Evolutionary conservation across 2,329 filamentous ascomycete genomes (phyloP).

Genomic region (Fusarium irregulare): DNA sequence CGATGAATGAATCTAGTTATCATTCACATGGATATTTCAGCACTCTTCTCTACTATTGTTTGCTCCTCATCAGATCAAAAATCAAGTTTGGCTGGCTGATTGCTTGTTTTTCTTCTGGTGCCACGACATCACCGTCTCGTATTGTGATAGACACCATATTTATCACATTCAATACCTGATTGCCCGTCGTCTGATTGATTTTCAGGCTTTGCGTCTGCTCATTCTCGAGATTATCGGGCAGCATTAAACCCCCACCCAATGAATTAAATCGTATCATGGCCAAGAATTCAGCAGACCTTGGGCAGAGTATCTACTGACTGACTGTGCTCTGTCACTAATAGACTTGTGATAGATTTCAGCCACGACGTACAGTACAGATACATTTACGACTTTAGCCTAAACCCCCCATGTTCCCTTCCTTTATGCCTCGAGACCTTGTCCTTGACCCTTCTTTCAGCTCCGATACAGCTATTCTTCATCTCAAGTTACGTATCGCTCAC

Average conservation of each 20-base stretch:
- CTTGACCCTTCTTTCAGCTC: slow-evolving; percentile 1
- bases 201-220: slow-evolving; percentile 24
- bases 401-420: slow-evolving; percentile 3
- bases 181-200: slow-evolving; percentile 23
- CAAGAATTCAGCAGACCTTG: slow-evolving; percentile 8
- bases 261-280: slow-evolving; percentile 8
- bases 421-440: slow-evolving; percentile 7
- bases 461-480: neutral
- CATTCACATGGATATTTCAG: neutral
- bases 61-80: slow-evolving; percentile 37
- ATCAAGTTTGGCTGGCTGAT: slow-evolving; percentile 26
- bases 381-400: slow-evolving; percentile 20
- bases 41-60: neutral
- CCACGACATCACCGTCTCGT: slow-evolving; percentile 42
- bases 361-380: slow-evolving; percentile 19
- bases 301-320: neutral
- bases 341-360: slow-evolving; percentile 44
- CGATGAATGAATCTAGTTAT: neutral
- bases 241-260: slow-evolving; percentile 8
- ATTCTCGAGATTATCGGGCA: slow-evolving; percentile 31
- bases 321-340: slow-evolving; percentile 13
- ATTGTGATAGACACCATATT: slow-evolving; percentile 31
- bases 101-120: slow-evolving; percentile 29
- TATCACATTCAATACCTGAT: slow-evolving; percentile 23
- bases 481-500: slow-evolving; percentile 11